These are phyloP conservation scores for Neurospora sp. DNA, from an alignment of 495 filamentous ascomycete genomes.

Conservation along the genomic window DNA sequence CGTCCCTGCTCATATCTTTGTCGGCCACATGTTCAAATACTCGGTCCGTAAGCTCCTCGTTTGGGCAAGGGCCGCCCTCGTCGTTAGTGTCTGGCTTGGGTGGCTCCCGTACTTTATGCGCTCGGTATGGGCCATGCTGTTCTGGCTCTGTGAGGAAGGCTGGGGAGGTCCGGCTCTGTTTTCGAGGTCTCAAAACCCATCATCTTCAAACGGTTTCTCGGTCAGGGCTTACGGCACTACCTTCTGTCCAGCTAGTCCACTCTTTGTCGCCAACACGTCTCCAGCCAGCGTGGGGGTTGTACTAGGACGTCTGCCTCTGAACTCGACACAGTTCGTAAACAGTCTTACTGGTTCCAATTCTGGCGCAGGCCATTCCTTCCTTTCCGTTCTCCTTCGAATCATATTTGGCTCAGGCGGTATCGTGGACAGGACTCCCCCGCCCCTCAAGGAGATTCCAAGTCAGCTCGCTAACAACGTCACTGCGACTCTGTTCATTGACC, in stretches of 20 bases:
- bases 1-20: conserved; percentile 70
- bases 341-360: conserved; percentile 11
- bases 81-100: conserved; percentile 77
- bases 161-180: conserved; percentile 41
- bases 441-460: not conserved
- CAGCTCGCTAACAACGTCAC: not conserved
- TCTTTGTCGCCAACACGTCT: conserved; percentile 29
- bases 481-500: not conserved
- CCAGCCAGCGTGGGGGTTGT: conserved; percentile 21
- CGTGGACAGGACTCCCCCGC: conserved; percentile 6
- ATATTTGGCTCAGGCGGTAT: conserved; percentile 21
- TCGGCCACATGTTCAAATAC: conserved; percentile 65
- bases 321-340: conserved; percentile 20
- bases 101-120: conserved; percentile 87
- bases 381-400: conserved; percentile 15
- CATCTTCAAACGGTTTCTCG: not conserved
- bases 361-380: conserved; percentile 17
- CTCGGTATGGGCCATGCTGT: conserved; percentile 80
- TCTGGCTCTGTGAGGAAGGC: conserved; percentile 92
- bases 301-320: conserved; percentile 17
- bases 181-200: not conserved
- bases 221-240: conserved; percentile 13
- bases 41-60: conserved; percentile 56
- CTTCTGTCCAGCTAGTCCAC: conserved; percentile 36
- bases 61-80: conserved; percentile 68